These are phyloP conservation scores for Penicillium sp. DNA, from an alignment of 2,329 filamentous ascomycete genomes.

Conservation along the genomic window DNA sequence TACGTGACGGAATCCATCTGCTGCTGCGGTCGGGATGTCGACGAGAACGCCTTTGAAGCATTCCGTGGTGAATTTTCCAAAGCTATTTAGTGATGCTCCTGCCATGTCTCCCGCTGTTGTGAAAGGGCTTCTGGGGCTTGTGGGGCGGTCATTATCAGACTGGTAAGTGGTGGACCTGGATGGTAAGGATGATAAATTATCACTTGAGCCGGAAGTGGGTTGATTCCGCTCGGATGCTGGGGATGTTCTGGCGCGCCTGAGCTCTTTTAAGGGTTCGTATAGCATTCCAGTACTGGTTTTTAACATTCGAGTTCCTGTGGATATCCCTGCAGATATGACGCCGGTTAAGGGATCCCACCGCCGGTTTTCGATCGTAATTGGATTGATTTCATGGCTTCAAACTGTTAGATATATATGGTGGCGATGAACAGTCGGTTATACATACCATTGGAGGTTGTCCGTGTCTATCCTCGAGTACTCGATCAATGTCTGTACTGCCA, in stretches of 20 bases:
- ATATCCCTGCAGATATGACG: conserved; percentile 25
- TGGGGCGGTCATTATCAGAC: neutral
- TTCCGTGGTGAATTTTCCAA: conserved; percentile 17
- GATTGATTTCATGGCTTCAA: conserved; percentile 26
- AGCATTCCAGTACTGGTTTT: conserved; percentile 27
- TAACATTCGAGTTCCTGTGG: conserved; percentile 27
- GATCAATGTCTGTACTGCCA: conserved; percentile 25
- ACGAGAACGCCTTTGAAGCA: conserved; percentile 32
- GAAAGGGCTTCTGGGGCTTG: conserved; percentile 3
- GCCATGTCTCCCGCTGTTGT: conserved; percentile 13
- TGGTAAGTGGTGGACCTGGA: neutral
- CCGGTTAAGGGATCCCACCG: conserved; percentile 36
- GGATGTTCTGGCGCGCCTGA: conserved; percentile 7
- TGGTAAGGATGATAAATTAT: neutral
- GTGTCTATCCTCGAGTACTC: conserved; percentile 22
- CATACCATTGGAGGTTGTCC: conserved; percentile 23
- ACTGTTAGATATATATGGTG: neutral
- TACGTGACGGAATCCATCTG: conserved; percentile 36
- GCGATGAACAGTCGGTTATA: neutral
- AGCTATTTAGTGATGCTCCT: conserved; percentile 9
- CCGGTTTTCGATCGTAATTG: conserved; percentile 34
- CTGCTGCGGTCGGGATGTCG: conserved; percentile 34
- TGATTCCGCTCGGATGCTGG: neutral
- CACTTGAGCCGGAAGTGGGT: neutral
- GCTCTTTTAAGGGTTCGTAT: conserved; percentile 30